phyloP scores from a whole-genome alignment of 1,139 yeast species.

The Suhomyces panamericanus region DNA sequence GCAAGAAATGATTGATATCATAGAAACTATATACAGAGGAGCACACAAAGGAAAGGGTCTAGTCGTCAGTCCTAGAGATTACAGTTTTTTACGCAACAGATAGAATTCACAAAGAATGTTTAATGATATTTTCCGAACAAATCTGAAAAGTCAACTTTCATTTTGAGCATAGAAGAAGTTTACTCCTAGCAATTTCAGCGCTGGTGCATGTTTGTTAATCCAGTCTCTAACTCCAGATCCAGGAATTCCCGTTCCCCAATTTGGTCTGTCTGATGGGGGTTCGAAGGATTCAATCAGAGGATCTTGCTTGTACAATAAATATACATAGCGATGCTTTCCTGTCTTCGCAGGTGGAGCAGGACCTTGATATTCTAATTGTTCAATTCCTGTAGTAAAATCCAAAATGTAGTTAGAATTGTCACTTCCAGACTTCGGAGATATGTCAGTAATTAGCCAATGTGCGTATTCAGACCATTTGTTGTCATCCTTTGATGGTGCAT shows the following conservation, averaged over 20 bases:
- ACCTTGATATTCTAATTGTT: constrained; percentile 55
- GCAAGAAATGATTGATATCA: constrained; percentile 87
- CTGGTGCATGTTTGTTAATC: constrained; percentile 60
- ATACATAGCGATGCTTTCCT: constrained; percentile 80
- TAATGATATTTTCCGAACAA: neutral
- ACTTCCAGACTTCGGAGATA: constrained; percentile 43
- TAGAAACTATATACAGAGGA: constrained; percentile 88
- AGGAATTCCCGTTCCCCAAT: constrained; percentile 83
- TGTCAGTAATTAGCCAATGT: constrained; percentile 72
- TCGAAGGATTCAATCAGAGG: constrained; percentile 32
- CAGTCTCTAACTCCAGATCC: constrained; percentile 76
- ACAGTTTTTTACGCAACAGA: constrained; percentile 28
- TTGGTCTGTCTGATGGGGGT: constrained; percentile 63
- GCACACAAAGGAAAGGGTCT: constrained; percentile 92
- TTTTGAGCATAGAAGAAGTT: constrained; percentile 78
- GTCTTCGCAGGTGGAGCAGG: constrained; percentile 87
- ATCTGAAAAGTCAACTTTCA: neutral
- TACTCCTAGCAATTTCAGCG: constrained; percentile 64
- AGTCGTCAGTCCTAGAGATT: constrained; percentile 79
- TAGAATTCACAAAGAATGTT: neutral
- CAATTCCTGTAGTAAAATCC: constrained; percentile 41
- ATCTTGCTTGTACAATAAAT: constrained; percentile 68
- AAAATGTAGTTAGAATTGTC: constrained; percentile 34
- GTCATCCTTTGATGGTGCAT: constrained; percentile 83
- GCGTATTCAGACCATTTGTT: constrained; percentile 87